A percentile compares a stretch with the other conserved stretches of the same genome.
These are phyloP conservation scores for Rosa lucieae DNA, from an alignment of 306 rosid genomes.

Conservation along the genomic window DNA sequence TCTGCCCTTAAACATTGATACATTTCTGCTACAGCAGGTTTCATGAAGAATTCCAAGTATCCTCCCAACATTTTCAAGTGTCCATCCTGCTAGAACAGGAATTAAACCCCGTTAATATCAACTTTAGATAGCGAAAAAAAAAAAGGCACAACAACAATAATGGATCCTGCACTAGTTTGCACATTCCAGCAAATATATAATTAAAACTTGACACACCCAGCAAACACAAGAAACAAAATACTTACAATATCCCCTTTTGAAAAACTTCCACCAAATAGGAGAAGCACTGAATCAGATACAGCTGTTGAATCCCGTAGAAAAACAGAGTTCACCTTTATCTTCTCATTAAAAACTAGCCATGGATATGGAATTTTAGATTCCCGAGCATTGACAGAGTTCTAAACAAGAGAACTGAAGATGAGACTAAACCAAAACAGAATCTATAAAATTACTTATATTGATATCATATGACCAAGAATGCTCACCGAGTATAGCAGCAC, in stretches of 20 bases:
- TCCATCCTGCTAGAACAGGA: constrained; percentile 64
- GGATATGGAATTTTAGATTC: constrained; percentile 88
- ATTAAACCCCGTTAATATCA: neutral
- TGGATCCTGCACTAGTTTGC: neutral
- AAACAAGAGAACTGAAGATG: constrained; percentile 29
- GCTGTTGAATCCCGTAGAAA: constrained; percentile 97
- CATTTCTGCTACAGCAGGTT: constrained; percentile 70
- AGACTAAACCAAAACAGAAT: constrained; percentile 15
- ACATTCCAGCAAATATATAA: constrained; percentile 6
- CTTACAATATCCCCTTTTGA: constrained; percentile 70
- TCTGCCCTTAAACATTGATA: constrained; percentile 62
- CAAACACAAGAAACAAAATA: constrained; percentile 12
- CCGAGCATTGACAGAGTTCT: constrained; percentile 96
- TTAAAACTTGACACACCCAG: constrained; percentile 7
- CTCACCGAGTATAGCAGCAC: constrained; percentile 86
- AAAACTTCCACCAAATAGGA: constrained; percentile 87
- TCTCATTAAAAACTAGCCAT: constrained; percentile 95
- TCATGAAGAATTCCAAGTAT: constrained; percentile 88
- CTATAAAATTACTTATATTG: constrained; percentile 1
- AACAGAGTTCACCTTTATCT: constrained; percentile 94
- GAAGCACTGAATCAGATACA: constrained; percentile 77
- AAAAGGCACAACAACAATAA: neutral
- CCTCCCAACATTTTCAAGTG: constrained; percentile 95
- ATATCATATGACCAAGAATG: constrained; percentile 25
- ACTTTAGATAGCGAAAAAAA: neutral